Percentiles rank a stretch among this genome's conserved stretches.
Evolutionary conservation across 345 rosid genomes (phyloP).

Genomic region (Syzygium grande): DNA sequence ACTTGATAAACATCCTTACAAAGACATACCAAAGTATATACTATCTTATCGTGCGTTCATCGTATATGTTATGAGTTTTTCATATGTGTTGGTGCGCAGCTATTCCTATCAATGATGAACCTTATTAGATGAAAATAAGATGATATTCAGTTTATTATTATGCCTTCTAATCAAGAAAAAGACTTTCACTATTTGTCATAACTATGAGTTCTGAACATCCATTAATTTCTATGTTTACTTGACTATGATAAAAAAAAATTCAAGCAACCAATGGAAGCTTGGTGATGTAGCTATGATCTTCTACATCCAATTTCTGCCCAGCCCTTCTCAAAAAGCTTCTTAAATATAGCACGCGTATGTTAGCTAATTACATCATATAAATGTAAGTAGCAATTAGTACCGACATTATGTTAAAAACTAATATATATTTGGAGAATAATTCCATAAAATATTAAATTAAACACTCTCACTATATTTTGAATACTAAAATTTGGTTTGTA

Average conservation of each 20-base stretch:
- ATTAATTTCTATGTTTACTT: background rate
- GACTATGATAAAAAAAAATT: background rate
- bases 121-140: background rate
- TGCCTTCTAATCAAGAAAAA: background rate
- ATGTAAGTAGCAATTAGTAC: background rate
- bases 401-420: background rate
- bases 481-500: background rate
- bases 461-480: background rate
- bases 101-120: background rate
- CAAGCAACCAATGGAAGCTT: background rate
- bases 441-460: background rate
- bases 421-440: background rate
- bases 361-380: background rate
- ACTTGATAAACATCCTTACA: background rate
- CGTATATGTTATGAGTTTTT: background rate
- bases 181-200: background rate
- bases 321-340: background rate
- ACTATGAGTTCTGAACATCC: background rate
- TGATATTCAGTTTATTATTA: background rate
- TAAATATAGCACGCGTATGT: background rate
- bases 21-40: background rate
- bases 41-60: no score
- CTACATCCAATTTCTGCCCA: background rate
- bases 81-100: background rate
- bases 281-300: background rate